phyloP scores from a whole-genome alignment of 441 rosid species.

The Erodium texanum region DNA sequence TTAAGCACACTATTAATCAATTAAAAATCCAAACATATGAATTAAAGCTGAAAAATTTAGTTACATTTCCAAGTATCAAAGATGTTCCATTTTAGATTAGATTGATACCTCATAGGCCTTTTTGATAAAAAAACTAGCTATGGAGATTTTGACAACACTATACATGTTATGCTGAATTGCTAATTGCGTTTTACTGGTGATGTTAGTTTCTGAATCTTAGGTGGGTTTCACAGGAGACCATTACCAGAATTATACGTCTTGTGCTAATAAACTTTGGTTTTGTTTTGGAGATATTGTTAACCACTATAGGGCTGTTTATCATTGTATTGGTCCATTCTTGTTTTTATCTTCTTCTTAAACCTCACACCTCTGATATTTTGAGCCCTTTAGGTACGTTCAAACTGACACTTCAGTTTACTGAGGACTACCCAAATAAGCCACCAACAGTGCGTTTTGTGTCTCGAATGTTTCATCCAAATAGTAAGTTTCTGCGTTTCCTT shows the following conservation, averaged over 20 bases:
- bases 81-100: background rate
- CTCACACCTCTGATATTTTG: background rate
- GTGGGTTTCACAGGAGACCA: background rate
- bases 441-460: constrained; percentile 43
- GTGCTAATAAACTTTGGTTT: background rate
- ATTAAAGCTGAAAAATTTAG: no score
- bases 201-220: background rate
- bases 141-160: background rate
- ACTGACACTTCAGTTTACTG: constrained; percentile 39
- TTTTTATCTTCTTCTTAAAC: background rate
- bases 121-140: background rate
- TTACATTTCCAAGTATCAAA: no score
- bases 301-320: background rate
- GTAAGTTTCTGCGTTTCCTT: constrained; percentile 20
- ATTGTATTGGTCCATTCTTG: background rate
- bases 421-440: constrained; percentile 54
- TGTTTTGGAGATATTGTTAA: background rate
- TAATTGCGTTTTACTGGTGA: background rate
- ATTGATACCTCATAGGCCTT: background rate
- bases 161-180: background rate
- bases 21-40: no score
- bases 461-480: constrained; percentile 48
- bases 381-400: constrained; percentile 39
- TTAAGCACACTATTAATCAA: no score
- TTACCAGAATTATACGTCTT: background rate